Percentiles rank a stretch among this genome's conserved stretches.
phyloP scores from a whole-genome alignment of 78 protist species.

The slime mould (Dictyostelium discoideum) region DNA sequence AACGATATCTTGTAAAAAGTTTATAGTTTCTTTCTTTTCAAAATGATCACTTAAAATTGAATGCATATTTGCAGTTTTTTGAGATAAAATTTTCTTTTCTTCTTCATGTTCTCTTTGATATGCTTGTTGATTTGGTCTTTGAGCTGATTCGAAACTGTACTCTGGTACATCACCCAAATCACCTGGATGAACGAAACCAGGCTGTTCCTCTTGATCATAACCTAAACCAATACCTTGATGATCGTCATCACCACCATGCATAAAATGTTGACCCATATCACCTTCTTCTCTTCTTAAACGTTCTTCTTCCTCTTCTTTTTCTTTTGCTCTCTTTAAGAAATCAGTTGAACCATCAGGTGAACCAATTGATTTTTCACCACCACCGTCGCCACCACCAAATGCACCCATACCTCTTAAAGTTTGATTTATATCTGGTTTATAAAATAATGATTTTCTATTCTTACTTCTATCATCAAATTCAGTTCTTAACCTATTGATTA shows the following conservation, averaged over 20 bases:
- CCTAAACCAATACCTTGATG: neutral
- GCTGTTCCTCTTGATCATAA: neutral
- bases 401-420: neutral
- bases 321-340: neutral
- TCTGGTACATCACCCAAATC: neutral
- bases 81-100: constrained; percentile 30
- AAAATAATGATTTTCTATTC: neutral
- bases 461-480: constrained; percentile 2
- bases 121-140: neutral
- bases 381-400: neutral
- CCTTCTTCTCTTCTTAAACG: constrained; percentile 2
- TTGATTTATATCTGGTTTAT: neutral
- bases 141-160: neutral
- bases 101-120: neutral
- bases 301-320: neutral
- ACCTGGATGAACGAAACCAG: neutral
- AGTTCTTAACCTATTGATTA: neutral
- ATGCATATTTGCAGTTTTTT: constrained; percentile 53
- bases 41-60: constrained; percentile 25
- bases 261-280: neutral
- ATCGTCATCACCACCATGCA: neutral
- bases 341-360: neutral
- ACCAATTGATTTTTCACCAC: neutral
- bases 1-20: neutral
- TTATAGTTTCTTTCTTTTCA: neutral